Conservation (phyloP, 2,329 filamentous ascomycete species). For the Ascochyta koolunga region DNA sequence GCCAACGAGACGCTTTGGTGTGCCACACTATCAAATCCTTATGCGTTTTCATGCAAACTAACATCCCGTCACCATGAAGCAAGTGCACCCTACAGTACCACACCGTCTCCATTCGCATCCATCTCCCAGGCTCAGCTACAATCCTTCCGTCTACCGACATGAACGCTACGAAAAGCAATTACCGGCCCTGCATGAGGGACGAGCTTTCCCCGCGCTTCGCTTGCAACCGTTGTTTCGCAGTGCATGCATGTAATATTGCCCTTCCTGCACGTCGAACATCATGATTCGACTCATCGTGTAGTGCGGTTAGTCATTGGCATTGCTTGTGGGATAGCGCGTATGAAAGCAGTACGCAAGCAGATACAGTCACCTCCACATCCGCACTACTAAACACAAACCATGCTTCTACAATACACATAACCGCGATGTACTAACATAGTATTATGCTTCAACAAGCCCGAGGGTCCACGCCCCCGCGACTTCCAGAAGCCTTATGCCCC, state of each 20-base stretch:
- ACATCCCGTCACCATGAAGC: not conserved
- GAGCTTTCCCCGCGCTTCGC: slow-evolving; percentile 15
- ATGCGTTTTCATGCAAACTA: no score
- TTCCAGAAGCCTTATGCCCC: not conserved
- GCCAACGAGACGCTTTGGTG: no score
- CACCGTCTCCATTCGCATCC: not conserved
- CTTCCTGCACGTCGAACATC: not conserved
- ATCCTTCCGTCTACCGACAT: slow-evolving; percentile 1
- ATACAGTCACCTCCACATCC: no score
- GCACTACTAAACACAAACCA: no score
- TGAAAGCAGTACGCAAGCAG: no score
- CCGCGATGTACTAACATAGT: no score
- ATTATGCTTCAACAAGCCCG: no score
- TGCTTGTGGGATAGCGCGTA: no score
- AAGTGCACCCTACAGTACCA: not conserved
- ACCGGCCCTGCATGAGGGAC: slow-evolving; percentile 5
- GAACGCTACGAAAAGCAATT: slow-evolving; percentile 3
- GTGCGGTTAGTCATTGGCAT: no score
- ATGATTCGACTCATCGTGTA: not conserved
- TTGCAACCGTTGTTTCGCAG: slow-evolving; percentile 5
- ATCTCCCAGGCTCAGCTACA: not conserved
- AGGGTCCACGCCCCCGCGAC: no score
- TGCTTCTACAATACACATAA: no score
- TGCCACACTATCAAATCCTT: no score
- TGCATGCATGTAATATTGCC: slow-evolving; percentile 6